Evolutionary conservation across 108 stramenopile species (phyloP), one percentile per base, ranked within the genome.

Genomic region (Phaeodactylum tricornutum): DNA sequence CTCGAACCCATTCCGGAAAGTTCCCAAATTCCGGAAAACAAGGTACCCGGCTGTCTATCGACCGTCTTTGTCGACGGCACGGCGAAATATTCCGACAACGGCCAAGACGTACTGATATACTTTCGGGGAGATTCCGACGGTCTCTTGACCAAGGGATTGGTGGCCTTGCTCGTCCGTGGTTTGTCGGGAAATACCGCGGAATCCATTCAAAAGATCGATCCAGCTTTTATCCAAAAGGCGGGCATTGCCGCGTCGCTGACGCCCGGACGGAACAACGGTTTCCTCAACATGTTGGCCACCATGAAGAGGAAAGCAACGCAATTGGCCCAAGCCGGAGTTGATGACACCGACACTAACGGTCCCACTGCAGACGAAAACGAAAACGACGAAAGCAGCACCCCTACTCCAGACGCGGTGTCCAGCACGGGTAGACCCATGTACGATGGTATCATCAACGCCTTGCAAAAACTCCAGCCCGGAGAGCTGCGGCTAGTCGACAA

Each of bases 211-310:
- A 55, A 55, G 21, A 81, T 94, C 2, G 77, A 92, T 50, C 93
- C 96, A 2, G 57, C 71, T 55, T 97, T 97, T 53, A 87, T 97
- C 50, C 59, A 84, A 40, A 59, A 54, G 9, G 90, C 93, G 15
- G 79, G 84, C 21, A 87, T 98, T 45, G 79, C 81, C 20, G 78
- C 88, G 41, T 78, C 76, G 25, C 62, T 98, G 40, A 98, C 97
- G 25, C 92, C 80, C 19, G 93, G 96, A 14, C 66, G 97, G 36
- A 98, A 98, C 68, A 98, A 98, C 71, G 97, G 97, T 30, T 98
- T 98, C 58, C 67, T 98, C 23, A 98, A 98, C 67, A 98, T 98
- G 97, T 52, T 98, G 25, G 50, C 47, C 1, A 67, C 73, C 14
- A 94, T 98, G 84, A 96, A 98, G 67, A 55, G 53, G 30, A 83